Conservation (phyloP, 768 basidiomycete genomes). For the Albatrellus ellisii region DNA sequence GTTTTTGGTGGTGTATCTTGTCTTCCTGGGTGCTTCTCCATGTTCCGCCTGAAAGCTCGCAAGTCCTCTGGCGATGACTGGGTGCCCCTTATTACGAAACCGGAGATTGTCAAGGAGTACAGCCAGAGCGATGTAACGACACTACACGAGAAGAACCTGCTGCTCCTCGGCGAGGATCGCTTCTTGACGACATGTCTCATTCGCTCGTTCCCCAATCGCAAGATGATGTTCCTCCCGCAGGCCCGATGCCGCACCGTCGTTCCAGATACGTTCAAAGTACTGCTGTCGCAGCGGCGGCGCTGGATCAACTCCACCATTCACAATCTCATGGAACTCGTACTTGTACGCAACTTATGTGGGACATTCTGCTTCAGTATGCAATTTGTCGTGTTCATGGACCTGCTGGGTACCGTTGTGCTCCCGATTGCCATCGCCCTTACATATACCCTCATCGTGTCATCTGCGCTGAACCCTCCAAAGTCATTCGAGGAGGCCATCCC, state of each 20-base stretch:
- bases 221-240: conserved; percentile 99
- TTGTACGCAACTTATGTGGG: conserved; percentile 93
- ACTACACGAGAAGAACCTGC: conserved; percentile 93
- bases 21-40: conserved; percentile 98
- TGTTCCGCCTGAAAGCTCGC: conserved; percentile 96
- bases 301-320: conserved; percentile 99
- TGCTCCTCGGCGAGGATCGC: conserved; percentile 95
- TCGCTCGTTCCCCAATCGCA: conserved; percentile 94
- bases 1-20: conserved; percentile 99
- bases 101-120: conserved; percentile 95
- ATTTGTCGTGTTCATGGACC: conserved; percentile 97
- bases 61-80: conserved; percentile 85
- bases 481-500: conserved; percentile 91
- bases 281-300: conserved; percentile 92
- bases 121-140: conserved; percentile 89
- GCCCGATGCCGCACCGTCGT: conserved; percentile 91
- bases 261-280: conserved; percentile 85
- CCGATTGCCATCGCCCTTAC: conserved; percentile 91
- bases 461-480: conserved; percentile 68
- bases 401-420: conserved; percentile 81
- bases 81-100: conserved; percentile 94
- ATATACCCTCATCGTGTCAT: conserved; percentile 73
- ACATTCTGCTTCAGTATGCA: conserved; percentile 99
- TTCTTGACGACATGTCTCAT: conserved; percentile 95
- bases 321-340: conserved; percentile 97